Evolutionary conservation across 345 rosid species (phyloP), one percentile per base, ranked within the genome.

Genomic region (Citrus mangshanensis): DNA sequence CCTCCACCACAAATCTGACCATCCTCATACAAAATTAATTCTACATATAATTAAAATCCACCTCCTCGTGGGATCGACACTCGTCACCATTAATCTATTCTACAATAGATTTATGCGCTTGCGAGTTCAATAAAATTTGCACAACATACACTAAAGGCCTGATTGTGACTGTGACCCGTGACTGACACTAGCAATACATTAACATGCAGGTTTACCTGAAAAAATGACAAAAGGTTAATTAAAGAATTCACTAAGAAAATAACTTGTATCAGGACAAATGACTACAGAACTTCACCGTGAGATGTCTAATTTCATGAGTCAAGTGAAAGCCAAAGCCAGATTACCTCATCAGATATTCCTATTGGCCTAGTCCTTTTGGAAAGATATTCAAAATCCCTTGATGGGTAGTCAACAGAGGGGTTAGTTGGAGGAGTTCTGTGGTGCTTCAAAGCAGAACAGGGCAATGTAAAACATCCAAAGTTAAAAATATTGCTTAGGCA

Each of bases 321-420:
- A 54, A n/a, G n/a, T 19, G 27, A 68, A 73, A 82, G 25, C 18
- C 55, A 54, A 85, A 75, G n/a, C 49, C 10, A 59, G 65, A 78
- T 63, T 83, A 93, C 99, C 98, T 95, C 98, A 76, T 95, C 99
- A 76, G 97, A 68, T 62, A 93, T 89, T 74, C 98, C 99, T 92
- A 93, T 68, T 27, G 98, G 94, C 86, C 98, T 93, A 62, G 96
- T 88, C 89, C 99, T 84, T 78, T 95, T 95, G 60, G 98, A 83
- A 82, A 91, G 88, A 87, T 92, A 95, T 74, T 95, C 97, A 67
- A 98, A 89, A 78, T 95, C 97, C 74, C 91, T 96, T 37, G 92
- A 88, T 70, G 96, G 97, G 75, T 95, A 95, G 78, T 95, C 97
- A 68, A 88, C 76, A 37, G 95, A 88, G 49, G 97, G 88, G 78